phyloP scores from a whole-genome alignment of 2,329 filamentous ascomycete species.

The Verticillium klebahnii region DNA sequence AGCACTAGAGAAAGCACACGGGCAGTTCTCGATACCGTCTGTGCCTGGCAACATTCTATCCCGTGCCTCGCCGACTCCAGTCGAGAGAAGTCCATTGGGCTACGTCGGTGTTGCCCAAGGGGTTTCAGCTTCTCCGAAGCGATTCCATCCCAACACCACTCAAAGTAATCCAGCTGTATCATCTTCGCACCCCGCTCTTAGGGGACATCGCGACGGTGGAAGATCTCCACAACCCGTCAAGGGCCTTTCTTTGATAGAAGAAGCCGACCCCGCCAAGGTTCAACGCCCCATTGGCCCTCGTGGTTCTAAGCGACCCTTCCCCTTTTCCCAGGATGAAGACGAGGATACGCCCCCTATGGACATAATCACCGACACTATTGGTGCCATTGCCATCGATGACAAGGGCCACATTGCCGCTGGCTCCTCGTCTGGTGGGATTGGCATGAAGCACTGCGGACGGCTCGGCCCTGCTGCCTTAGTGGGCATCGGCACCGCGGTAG shows the following conservation, averaged over 20 bases:
- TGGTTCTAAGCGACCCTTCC: conserved; percentile 29
- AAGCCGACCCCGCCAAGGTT: background rate
- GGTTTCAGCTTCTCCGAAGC: background rate
- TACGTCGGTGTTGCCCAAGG: conserved; percentile 13
- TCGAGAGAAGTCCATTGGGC: conserved; percentile 21
- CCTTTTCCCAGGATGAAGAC: conserved; percentile 15
- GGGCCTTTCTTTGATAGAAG: background rate
- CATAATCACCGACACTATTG: conserved; percentile 85
- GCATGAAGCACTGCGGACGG: conserved; percentile 93
- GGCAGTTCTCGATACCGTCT: background rate
- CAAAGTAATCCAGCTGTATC: background rate
- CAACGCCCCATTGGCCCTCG: conserved; percentile 12
- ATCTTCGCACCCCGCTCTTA: conserved; percentile 2
- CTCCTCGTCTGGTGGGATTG: conserved; percentile 94
- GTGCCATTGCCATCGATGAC: conserved; percentile 87
- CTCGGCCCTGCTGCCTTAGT: conserved; percentile 90
- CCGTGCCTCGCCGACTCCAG: conserved; percentile 7
- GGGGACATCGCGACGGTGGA: conserved; percentile 11
- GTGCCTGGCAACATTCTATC: conserved; percentile 1
- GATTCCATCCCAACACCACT: background rate
- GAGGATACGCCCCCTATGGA: conserved; percentile 38
- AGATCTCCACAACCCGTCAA: conserved; percentile 6
- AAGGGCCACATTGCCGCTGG: conserved; percentile 86
- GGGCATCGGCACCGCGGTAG: conserved; percentile 82
- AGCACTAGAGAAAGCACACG: conserved; percentile 7